Evolutionary conservation across 805 yeast species (phyloP), one percentile per base, ranked within the genome.

Genomic region (Wickerhamomyces bovis): DNA sequence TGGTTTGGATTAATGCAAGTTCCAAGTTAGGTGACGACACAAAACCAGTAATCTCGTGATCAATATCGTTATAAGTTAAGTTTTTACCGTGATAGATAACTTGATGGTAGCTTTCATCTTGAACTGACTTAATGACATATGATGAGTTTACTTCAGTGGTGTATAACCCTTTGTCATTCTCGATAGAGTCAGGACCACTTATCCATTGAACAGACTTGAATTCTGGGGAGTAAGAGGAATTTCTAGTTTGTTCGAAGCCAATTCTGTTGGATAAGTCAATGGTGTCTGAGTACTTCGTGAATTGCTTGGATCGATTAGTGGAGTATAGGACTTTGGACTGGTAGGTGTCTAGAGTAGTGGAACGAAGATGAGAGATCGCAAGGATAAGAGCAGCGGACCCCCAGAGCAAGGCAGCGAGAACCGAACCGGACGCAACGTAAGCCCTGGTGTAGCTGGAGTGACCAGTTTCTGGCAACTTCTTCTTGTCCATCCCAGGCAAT

Each of bases 171-270:
- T 74, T 75, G 60, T 83, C 90, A 50, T 77, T 65, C 12, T 54
- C 52, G 10, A 66, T 57, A 0, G 83, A 76, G 21, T 70, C 70
- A 2, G 79, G 78, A 16, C 65, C 68, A 11, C 61, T 57, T 40
- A 87, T 77, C 96, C 96, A 88, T 61, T 85, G 92, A 28, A 88
- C 69, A 9, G 75, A 62, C 50, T 77, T 76, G 43, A 57, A 64
- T 15, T 67, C 63, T 0, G 94, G 83, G 0, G 60, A 50, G 54
- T 85, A 85, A 3, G 76, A 70, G 1, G 80, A 80, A 43, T 77
- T 75, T 52, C 92, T 72, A 3, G 72, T 66, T 38, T 69, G 67
- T 1, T 68, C 65, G 44, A 80, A 73, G 0, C 61, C 54, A 3
- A 60, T 46, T 16, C 52, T 41, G 20, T 40, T 43, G 2, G 38